Percentiles rank a stretch among this genome's conserved stretches.
phyloP scores from a whole-genome alignment of 2,329 filamentous ascomycete species.

The Aspergillus texensis region DNA sequence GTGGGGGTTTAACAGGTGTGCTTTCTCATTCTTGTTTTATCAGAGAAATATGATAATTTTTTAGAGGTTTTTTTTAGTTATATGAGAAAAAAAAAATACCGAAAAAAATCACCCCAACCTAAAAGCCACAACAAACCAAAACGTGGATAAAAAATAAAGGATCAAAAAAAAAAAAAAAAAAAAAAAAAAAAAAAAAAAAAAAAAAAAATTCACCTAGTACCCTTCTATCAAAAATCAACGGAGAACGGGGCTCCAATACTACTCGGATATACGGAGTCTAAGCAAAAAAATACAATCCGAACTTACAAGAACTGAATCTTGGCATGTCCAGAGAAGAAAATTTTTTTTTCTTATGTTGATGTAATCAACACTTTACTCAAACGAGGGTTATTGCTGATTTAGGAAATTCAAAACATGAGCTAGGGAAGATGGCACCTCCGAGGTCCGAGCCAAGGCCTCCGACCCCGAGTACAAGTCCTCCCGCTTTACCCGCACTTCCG shows the following conservation, averaged over 20 bases:
- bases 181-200: too few relatives aligned
- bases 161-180: too few relatives aligned
- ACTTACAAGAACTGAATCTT: slow-evolving; percentile 5
- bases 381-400: slow-evolving; percentile 9
- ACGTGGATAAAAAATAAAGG: too few relatives aligned
- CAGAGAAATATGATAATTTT: too few relatives aligned
- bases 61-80: too few relatives aligned
- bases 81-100: too few relatives aligned
- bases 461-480: not conserved
- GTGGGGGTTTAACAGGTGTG: too few relatives aligned
- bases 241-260: not conserved
- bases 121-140: too few relatives aligned
- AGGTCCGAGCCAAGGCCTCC: slow-evolving; percentile 24
- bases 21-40: too few relatives aligned
- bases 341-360: not conserved
- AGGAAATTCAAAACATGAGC: slow-evolving; percentile 14
- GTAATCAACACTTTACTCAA: not conserved
- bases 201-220: too few relatives aligned
- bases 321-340: not conserved
- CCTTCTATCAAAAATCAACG: not conserved
- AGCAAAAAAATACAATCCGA: slow-evolving; percentile 3
- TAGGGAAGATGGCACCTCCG: slow-evolving; percentile 21
- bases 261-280: slow-evolving; percentile 20
- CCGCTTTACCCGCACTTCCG: slow-evolving; percentile 15
- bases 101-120: too few relatives aligned